Evolutionary conservation across 2,329 filamentous ascomycete species (phyloP).

Genomic region (Phaeosphaeria sp.): DNA sequence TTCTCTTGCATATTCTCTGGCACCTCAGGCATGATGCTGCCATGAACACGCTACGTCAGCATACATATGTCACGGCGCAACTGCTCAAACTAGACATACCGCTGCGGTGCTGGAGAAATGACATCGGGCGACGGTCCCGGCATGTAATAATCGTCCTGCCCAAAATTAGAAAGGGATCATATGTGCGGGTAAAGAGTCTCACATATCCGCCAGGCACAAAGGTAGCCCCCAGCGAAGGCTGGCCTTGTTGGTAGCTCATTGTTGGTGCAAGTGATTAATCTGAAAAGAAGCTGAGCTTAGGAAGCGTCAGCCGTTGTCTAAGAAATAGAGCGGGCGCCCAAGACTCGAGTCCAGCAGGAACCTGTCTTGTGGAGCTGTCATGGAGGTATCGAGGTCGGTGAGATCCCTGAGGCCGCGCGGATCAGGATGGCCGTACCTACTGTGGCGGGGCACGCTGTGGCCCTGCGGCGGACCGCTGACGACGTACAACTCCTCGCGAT

Average conservation of each 20-base stretch:
- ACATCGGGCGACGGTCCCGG: constrained; percentile 63
- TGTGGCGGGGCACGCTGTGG: constrained; percentile 15
- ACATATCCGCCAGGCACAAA: constrained; percentile 69
- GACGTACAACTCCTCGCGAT: neutral
- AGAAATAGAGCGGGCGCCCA: constrained; percentile 16
- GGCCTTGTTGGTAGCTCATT: constrained; percentile 48
- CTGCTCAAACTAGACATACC: constrained; percentile 56
- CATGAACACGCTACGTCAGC: constrained; percentile 36
- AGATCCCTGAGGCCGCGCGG: constrained; percentile 31
- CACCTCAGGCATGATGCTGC: constrained; percentile 91
- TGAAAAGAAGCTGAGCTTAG: constrained; percentile 19
- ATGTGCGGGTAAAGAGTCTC: neutral
- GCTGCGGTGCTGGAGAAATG: constrained; percentile 73
- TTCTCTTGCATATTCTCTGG: constrained; percentile 96
- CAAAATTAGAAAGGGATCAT: neutral
- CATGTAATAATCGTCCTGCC: constrained; percentile 70
- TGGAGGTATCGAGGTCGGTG: constrained; percentile 17
- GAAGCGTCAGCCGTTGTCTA: constrained; percentile 38
- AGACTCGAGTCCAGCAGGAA: constrained; percentile 20
- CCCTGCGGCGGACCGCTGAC: constrained; percentile 23
- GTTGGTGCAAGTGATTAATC: constrained; percentile 18
- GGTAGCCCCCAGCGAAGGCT: constrained; percentile 59
- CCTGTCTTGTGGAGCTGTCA: constrained; percentile 19
- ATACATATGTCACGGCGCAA: constrained; percentile 10
- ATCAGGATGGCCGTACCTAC: constrained; percentile 27